phyloP scores from a whole-genome alignment of 805 yeast species.

The Schwanniomyces yamadae region DNA sequence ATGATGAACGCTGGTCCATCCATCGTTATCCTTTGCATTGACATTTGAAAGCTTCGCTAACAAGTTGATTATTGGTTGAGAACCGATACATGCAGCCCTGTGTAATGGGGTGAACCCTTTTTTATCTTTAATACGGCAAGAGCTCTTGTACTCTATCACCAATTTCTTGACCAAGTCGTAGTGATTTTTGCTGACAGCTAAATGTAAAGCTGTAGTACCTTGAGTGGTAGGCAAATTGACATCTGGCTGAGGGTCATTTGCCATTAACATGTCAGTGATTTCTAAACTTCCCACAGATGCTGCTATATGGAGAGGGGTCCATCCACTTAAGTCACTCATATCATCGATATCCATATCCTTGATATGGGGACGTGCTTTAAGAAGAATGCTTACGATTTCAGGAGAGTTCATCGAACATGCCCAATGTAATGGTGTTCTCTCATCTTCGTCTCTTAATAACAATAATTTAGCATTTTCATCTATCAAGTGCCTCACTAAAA shows the following conservation, averaged over 20 bases:
- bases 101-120: conserved; percentile 68
- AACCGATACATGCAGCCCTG: conserved; percentile 81
- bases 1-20: conserved; percentile 88
- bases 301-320: conserved; percentile 88
- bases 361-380: conserved; percentile 6
- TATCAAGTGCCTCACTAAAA: conserved; percentile 51
- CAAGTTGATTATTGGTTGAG: conserved; percentile 52
- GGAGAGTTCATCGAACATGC: conserved; percentile 66
- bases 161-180: conserved; percentile 51
- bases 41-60: conserved; percentile 48
- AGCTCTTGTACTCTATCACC: conserved; percentile 54
- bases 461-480: conserved; percentile 49
- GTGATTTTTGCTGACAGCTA: conserved; percentile 73
- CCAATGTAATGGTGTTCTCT: conserved; percentile 85
- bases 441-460: conserved; percentile 61
- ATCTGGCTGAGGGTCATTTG: conserved; percentile 52
- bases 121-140: conserved; percentile 65
- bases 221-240: conserved; percentile 59
- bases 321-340: conserved; percentile 69
- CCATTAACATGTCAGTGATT: conserved; percentile 51
- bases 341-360: conserved; percentile 63
- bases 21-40: conserved; percentile 64
- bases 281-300: conserved; percentile 66
- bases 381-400: conserved; percentile 44
- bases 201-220: conserved; percentile 74